Evolutionary conservation across 306 rosid genomes (phyloP).

Genomic region (Pterocarpus santalinus): DNA sequence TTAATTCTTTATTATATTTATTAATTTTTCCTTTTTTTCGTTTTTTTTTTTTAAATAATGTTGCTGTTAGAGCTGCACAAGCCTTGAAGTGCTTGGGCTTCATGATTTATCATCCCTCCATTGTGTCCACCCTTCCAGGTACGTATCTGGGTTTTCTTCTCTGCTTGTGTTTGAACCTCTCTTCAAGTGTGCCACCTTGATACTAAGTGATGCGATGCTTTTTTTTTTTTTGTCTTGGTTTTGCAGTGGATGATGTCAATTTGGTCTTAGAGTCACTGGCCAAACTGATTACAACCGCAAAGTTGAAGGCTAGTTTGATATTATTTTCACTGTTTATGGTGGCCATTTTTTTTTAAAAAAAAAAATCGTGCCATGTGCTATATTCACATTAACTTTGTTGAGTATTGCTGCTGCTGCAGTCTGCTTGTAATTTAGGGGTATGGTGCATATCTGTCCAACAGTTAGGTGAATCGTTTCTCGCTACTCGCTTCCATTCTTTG

Average conservation of each 20-base stretch:
- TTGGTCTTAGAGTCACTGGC: constrained; percentile 65
- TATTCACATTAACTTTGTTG: constrained; percentile 14
- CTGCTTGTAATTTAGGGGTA: constrained; percentile 85
- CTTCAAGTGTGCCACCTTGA: not conserved
- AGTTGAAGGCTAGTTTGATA: constrained; percentile 62
- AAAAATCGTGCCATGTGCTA: not conserved
- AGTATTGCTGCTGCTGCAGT: constrained; percentile 54
- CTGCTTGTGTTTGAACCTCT: not conserved
- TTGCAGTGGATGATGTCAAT: constrained; percentile 66
- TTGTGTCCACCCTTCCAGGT: constrained; percentile 64
- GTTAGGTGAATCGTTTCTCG: constrained; percentile 57
- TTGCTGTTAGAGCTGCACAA: constrained; percentile 63
- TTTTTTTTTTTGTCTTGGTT: constrained; percentile 10
- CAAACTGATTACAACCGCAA: constrained; percentile 69
- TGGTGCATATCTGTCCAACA: constrained; percentile 92
- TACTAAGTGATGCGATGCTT: not conserved
- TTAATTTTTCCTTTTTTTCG: too few relatives aligned
- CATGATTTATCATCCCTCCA: constrained; percentile 78
- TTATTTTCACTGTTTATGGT: not conserved
- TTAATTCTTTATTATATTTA: not conserved
- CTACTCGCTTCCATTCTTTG: constrained; percentile 59
- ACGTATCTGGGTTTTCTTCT: not conserved
- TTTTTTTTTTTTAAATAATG: not conserved
- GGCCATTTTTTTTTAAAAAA: not conserved
- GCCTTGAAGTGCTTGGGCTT: constrained; percentile 91